A percentile compares a stretch with the other conserved stretches of the same genome.
Evolutionary conservation across 768 basidiomycete species (phyloP).

Genomic region (Lactifluus pinguis): DNA sequence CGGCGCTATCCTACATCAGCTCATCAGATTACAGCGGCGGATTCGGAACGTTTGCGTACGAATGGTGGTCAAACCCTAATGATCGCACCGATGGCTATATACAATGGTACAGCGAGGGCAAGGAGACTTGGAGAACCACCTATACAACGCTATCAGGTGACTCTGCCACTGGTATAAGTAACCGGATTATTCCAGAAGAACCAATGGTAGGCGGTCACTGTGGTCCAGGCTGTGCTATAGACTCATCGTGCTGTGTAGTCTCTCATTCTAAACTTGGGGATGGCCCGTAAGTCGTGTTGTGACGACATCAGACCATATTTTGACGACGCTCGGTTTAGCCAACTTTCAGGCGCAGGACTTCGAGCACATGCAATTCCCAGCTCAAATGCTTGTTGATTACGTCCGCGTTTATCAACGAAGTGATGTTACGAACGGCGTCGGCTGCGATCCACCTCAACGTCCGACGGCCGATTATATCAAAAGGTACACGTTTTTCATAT

Average conservation of each 20-base stretch:
- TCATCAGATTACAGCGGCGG: constrained; percentile 45
- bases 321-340: constrained; percentile 25
- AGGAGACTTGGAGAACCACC: constrained; percentile 63
- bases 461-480: constrained; percentile 80
- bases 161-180: constrained; percentile 42
- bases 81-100: constrained; percentile 64
- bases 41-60: constrained; percentile 63
- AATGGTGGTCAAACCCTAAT: constrained; percentile 72
- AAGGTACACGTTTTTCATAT: constrained; percentile 34
- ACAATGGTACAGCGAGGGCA: constrained; percentile 68
- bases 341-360: constrained; percentile 70
- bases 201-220: constrained; percentile 61
- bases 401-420: constrained; percentile 79
- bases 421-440: constrained; percentile 56
- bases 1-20: constrained; percentile 50
- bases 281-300: constrained; percentile 42
- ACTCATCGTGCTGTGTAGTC: constrained; percentile 39
- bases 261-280: constrained; percentile 78
- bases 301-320: neutral
- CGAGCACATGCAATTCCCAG: constrained; percentile 65
- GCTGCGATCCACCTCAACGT: constrained; percentile 68
- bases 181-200: constrained; percentile 75
- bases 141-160: constrained; percentile 63
- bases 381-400: constrained; percentile 80
- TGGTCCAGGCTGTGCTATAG: constrained; percentile 14